Evolutionary conservation across 495 filamentous ascomycete species (phyloP).

Genomic region (Trypethelium eluteriae): DNA sequence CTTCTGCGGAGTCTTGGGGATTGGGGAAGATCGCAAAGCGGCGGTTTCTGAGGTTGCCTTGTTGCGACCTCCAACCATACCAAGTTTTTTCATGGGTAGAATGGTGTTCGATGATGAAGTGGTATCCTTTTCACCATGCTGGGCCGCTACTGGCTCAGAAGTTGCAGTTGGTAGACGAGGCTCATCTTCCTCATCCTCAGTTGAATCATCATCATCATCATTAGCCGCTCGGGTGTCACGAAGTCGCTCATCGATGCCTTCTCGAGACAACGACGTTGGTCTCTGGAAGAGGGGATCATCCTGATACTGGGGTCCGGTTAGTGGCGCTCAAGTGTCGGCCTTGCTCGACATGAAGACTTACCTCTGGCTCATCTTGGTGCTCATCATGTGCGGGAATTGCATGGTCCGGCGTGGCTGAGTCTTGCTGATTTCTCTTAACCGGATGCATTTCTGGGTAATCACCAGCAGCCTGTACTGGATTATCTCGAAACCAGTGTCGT

Average conservation of each 20-base stretch:
- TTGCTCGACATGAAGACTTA: too few species aligned
- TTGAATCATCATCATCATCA: conserved; percentile 18
- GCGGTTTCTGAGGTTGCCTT: background rate
- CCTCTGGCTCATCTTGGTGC: too few species aligned
- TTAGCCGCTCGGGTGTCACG: too few species aligned
- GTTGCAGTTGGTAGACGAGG: conserved; percentile 13
- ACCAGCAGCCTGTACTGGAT: background rate
- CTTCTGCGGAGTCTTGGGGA: conserved; percentile 4
- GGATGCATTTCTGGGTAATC: background rate
- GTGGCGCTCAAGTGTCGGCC: background rate
- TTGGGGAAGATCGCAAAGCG: background rate
- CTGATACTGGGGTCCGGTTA: background rate
- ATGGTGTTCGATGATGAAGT: background rate
- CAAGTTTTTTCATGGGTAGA: conserved; percentile 12
- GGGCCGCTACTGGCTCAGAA: background rate
- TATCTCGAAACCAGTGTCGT: background rate
- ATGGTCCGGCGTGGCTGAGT: background rate
- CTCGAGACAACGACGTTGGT: background rate
- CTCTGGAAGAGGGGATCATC: background rate
- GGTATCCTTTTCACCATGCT: background rate
- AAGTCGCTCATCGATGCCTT: background rate
- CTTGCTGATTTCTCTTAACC: background rate
- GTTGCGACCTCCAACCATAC: conserved; percentile 13
- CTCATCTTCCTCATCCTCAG: conserved; percentile 24
- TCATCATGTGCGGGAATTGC: background rate